A percentile compares a stretch with the other conserved stretches of the same genome.
Evolutionary conservation across 257 asterid species (phyloP).

Genomic region (Datura wrightii): DNA sequence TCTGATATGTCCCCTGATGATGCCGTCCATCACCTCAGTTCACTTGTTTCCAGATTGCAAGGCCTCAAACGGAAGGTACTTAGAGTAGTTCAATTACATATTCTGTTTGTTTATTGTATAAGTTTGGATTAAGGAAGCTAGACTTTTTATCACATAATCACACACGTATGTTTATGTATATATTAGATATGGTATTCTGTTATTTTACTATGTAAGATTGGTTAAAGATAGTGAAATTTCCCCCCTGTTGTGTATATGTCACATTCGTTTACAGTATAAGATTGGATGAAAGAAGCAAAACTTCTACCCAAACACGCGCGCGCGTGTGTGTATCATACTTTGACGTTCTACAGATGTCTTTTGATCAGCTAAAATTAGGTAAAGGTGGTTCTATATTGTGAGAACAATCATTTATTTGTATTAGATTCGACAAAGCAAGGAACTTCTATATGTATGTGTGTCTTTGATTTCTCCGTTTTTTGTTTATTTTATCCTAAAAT

Average conservation of each 20-base stretch:
- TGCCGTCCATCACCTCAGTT: conserved; percentile 42
- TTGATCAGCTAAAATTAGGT: background rate
- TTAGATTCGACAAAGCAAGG: background rate
- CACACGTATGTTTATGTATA: background rate
- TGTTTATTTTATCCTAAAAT: background rate
- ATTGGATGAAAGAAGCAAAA: conserved; percentile 12
- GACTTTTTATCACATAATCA: background rate
- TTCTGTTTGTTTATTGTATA: background rate
- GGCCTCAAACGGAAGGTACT: conserved; percentile 94
- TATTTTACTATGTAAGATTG: background rate
- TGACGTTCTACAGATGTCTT: background rate
- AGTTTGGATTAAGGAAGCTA: background rate
- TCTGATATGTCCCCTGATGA: conserved; percentile 52
- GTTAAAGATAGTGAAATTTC: background rate
- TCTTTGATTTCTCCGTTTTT: background rate
- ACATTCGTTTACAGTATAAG: background rate
- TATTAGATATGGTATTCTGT: background rate
- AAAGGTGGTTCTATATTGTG: background rate
- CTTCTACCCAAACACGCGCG: background rate
- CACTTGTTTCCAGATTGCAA: conserved; percentile 63
- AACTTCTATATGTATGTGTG: background rate
- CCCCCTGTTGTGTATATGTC: background rate
- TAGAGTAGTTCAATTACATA: background rate
- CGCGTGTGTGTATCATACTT: background rate
- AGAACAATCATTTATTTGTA: conserved; percentile 8